Percentiles rank a stretch among this genome's conserved stretches.
Evolutionary conservation across 2,329 filamentous ascomycete genomes (phyloP).

Genomic region (Cucurbitaria berberidis): DNA sequence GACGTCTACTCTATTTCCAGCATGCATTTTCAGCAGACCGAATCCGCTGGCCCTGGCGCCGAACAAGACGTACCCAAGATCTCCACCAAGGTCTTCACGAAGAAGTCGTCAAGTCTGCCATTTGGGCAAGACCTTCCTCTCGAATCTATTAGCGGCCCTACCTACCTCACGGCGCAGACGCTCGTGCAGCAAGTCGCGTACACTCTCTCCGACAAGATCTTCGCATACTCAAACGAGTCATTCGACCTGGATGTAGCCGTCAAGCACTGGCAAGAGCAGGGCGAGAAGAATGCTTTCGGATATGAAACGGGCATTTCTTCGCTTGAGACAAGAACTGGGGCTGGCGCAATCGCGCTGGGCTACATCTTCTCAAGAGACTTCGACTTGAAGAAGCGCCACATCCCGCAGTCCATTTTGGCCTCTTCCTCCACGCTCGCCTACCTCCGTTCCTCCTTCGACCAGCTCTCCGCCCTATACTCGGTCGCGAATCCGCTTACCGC

Average conservation of each 20-base stretch:
- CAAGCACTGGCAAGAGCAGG: slow-evolving; percentile 73
- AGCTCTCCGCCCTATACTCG: slow-evolving; percentile 88
- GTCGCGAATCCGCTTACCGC: slow-evolving; percentile 92
- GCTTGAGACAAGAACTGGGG: slow-evolving; percentile 86
- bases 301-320: slow-evolving; percentile 78
- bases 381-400: slow-evolving; percentile 85
- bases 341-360: slow-evolving; percentile 87
- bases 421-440: slow-evolving; percentile 81
- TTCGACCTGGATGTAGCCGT: slow-evolving; percentile 89
- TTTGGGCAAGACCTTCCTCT: slow-evolving; percentile 61
- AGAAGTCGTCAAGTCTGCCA: slow-evolving; percentile 57
- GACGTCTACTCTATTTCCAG: slow-evolving; percentile 20
- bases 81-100: slow-evolving; percentile 48
- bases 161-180: slow-evolving; percentile 90
- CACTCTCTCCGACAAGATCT: slow-evolving; percentile 94
- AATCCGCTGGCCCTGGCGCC: slow-evolving; percentile 47
- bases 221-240: slow-evolving; percentile 91
- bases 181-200: slow-evolving; percentile 97
- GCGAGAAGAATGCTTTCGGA: slow-evolving; percentile 81
- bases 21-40: slow-evolving; percentile 48
- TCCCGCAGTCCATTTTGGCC: slow-evolving; percentile 89
- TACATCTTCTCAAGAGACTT: slow-evolving; percentile 99
- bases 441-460: slow-evolving; percentile 84
- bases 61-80: slow-evolving; percentile 38
- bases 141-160: slow-evolving; percentile 76